A percentile compares a stretch with the other conserved stretches of the same genome.
phyloP scores from a whole-genome alignment of 2,329 filamentous ascomycete genomes.

The Colletotrichum sp. region DNA sequence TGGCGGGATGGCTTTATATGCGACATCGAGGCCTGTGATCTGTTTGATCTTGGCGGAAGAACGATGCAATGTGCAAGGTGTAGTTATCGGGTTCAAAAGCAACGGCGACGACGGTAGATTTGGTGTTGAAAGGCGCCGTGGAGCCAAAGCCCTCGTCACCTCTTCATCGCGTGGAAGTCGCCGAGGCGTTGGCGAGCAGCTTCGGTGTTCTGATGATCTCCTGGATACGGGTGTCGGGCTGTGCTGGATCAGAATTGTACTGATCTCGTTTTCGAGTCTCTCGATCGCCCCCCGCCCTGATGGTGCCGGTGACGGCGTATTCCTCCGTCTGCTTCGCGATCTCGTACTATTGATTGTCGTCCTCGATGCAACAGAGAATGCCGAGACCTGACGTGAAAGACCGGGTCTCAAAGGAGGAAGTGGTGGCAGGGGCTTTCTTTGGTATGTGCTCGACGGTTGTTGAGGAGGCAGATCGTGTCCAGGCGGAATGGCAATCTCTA shows the following conservation, averaged over 20 bases:
- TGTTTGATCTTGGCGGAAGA: constrained; percentile 45
- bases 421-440: constrained; percentile 29
- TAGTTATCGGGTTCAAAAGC: background rate
- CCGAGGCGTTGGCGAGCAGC: constrained; percentile 5
- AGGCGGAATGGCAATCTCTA: constrained; percentile 25
- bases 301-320: background rate
- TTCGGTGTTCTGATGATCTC: constrained; percentile 1
- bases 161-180: background rate
- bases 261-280: constrained; percentile 8
- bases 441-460: constrained; percentile 23
- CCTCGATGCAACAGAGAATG: background rate
- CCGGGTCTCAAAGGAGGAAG: constrained; percentile 20
- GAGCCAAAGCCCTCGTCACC: background rate
- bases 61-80: constrained; percentile 27
- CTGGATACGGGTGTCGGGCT: background rate
- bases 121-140: constrained; percentile 7
- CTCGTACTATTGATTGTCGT: background rate
- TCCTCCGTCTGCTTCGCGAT: constrained; percentile 6
- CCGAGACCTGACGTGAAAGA: constrained; percentile 2
- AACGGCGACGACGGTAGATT: background rate
- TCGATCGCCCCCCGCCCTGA: background rate
- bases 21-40: constrained; percentile 45
- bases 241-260: constrained; percentile 8
- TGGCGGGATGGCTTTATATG: constrained; percentile 5
- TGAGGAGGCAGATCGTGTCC: constrained; percentile 22